These are phyloP conservation scores for Podospora comata DNA, from an alignment of 495 filamentous ascomycete species.

Conservation along the genomic window DNA sequence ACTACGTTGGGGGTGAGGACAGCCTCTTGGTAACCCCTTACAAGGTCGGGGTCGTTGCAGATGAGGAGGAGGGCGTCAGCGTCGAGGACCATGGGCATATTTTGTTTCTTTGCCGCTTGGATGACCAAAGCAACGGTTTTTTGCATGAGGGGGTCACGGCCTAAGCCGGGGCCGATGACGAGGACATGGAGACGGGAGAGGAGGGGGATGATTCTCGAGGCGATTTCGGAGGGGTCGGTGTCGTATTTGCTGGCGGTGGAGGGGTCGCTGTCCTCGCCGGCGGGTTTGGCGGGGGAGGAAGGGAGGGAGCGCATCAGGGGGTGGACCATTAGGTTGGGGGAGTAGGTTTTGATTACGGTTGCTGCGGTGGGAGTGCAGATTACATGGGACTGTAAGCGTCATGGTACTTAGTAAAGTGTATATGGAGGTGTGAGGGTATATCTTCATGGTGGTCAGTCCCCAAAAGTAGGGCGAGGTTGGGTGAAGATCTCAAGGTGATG, in stretches of 20 bases:
- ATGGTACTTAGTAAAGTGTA: background rate
- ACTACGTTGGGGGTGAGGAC: conserved; percentile 94
- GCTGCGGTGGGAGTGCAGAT: conserved; percentile 90
- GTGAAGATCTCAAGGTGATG: background rate
- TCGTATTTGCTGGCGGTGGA: conserved; percentile 32
- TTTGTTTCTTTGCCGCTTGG: conserved; percentile 66
- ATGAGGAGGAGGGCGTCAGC: conserved; percentile 84
- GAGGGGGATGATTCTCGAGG: conserved; percentile 72
- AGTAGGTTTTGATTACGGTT: conserved; percentile 93
- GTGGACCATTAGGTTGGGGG: conserved; percentile 98
- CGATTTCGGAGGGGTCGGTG: conserved; percentile 55
- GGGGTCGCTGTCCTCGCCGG: conserved; percentile 18
- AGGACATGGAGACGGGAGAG: conserved; percentile 84
- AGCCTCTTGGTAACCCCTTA: conserved; percentile 76
- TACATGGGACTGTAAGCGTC: conserved; percentile 71
- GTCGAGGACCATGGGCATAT: conserved; percentile 83
- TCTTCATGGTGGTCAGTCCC: background rate
- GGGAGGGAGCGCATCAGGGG: conserved; percentile 81
- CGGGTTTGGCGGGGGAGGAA: conserved; percentile 36
- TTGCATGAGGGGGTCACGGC: conserved; percentile 85
- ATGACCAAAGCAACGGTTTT: conserved; percentile 79
- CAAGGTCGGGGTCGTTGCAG: conserved; percentile 67
- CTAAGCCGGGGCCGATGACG: conserved; percentile 90
- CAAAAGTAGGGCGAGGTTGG: background rate
- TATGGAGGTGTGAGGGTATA: background rate